phyloP scores from a whole-genome alignment of 1,284 basidiomycete genomes.

The Sporisorium exsertum region DNA sequence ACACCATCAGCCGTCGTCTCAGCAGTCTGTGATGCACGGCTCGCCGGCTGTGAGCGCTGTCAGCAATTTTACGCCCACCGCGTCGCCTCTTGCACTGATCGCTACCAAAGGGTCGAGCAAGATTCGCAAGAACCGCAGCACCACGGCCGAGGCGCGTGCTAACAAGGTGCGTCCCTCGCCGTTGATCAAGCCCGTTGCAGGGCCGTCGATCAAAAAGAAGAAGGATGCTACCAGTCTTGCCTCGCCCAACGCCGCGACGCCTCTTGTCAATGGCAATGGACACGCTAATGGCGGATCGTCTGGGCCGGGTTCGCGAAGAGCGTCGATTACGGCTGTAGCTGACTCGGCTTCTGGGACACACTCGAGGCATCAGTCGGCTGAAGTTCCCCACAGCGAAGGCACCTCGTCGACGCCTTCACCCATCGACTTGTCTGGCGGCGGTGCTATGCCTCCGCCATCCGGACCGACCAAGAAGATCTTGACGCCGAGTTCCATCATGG shows the following conservation, averaged over 20 bases:
- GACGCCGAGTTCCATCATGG: conserved; percentile 67
- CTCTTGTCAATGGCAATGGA: conserved; percentile 24
- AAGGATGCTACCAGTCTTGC: conserved; percentile 24
- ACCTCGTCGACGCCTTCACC: conserved; percentile 63
- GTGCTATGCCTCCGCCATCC: conserved; percentile 52
- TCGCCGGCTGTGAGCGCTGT: conserved; percentile 42
- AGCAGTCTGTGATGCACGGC: conserved; percentile 25
- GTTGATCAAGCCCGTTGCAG: conserved; percentile 62
- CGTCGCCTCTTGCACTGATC: conserved; percentile 53
- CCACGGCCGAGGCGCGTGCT: conserved; percentile 58
- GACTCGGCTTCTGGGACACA: conserved; percentile 12
- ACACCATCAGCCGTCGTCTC: conserved; percentile 38
- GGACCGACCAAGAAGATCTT: conserved; percentile 52
- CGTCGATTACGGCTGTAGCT: conserved; percentile 18
- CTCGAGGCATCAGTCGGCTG: conserved; percentile 49
- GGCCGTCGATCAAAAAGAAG: conserved; percentile 45
- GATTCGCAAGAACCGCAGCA: conserved; percentile 57
- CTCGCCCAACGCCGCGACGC: conserved; percentile 26
- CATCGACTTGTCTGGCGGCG: conserved; percentile 53
- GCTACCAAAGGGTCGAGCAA: conserved; percentile 52
- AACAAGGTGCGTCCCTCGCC: conserved; percentile 65
- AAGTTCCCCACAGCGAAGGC: conserved; percentile 58
- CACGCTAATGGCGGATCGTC: conserved; percentile 19
- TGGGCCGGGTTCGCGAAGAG: conserved; percentile 28
- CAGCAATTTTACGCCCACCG: conserved; percentile 53